phyloP scores from a whole-genome alignment of 306 rosid species.

The Cicer pinnatifidum region DNA sequence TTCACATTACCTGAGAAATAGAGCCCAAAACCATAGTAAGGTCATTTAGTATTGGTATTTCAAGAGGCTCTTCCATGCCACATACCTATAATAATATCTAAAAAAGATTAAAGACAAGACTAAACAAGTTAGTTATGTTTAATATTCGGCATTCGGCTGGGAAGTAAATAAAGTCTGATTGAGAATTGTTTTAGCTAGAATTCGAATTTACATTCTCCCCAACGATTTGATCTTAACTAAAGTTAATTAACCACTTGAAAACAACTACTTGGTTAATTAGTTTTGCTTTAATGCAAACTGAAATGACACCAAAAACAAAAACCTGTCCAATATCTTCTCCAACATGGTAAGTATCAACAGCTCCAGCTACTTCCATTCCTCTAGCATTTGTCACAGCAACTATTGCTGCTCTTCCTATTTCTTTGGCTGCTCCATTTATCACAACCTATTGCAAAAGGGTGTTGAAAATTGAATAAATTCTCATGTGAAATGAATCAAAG shows the following conservation, averaged over 20 bases:
- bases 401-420: constrained; percentile 89
- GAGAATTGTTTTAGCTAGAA: too few species aligned
- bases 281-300: not conserved
- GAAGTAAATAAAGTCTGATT: too few species aligned
- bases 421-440: constrained; percentile 93
- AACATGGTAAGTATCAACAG: constrained; percentile 49
- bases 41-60: constrained; percentile 83
- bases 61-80: constrained; percentile 89
- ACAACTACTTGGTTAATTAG: too few species aligned
- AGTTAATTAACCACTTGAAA: too few species aligned
- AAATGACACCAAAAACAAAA: constrained; percentile 32
- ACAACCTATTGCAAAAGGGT: constrained; percentile 57
- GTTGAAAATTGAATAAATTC: constrained; percentile 1
- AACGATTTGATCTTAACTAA: too few species aligned
- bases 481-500: not conserved
- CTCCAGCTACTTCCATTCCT: constrained; percentile 62
- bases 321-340: constrained; percentile 63
- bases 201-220: too few species aligned
- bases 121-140: not conserved
- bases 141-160: too few species aligned
- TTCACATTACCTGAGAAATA: constrained; percentile 76
- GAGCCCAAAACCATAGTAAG: constrained; percentile 94
- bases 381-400: constrained; percentile 75
- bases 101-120: not conserved
- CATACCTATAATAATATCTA: constrained; percentile 54